phyloP scores from a whole-genome alignment of 148 eudicot genomes.

The Vaccinium corymbosum region DNA sequence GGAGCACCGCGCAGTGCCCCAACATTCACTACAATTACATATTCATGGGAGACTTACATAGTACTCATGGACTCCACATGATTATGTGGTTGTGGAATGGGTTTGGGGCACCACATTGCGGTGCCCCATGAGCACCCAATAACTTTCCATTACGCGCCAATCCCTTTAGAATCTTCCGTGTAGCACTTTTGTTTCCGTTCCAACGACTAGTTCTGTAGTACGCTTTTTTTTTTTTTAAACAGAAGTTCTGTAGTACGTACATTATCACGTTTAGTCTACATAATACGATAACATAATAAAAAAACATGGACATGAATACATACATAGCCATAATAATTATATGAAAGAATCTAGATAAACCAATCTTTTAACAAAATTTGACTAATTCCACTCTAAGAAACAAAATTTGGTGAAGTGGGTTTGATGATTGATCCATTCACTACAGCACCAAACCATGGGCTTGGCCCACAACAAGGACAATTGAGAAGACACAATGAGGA shows the following conservation, averaged over 20 bases:
- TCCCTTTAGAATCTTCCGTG: neutral
- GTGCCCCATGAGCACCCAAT: neutral
- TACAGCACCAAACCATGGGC: neutral
- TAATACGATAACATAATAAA: neutral
- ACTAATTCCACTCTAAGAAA: neutral
- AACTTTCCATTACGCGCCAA: neutral
- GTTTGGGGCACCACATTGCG: neutral
- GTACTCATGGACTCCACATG: neutral
- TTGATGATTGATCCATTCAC: neutral
- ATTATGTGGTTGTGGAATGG: neutral
- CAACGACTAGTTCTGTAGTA: neutral
- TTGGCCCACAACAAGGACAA: neutral
- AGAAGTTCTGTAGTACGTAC: neutral
- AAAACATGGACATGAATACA: neutral
- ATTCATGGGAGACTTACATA: neutral
- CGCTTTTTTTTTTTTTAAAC: too few relatives aligned
- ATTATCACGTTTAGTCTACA: neutral
- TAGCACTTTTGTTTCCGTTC: neutral
- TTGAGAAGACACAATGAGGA: neutral
- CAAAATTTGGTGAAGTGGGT: constrained; percentile 4
- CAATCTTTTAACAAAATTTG: neutral
- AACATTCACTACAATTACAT: neutral
- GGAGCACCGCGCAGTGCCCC: neutral
- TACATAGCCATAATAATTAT: too few relatives aligned
- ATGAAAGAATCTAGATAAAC: neutral